Conservation (phyloP, 1,139 yeast species). For the Yamadazyma diddensiae region DNA sequence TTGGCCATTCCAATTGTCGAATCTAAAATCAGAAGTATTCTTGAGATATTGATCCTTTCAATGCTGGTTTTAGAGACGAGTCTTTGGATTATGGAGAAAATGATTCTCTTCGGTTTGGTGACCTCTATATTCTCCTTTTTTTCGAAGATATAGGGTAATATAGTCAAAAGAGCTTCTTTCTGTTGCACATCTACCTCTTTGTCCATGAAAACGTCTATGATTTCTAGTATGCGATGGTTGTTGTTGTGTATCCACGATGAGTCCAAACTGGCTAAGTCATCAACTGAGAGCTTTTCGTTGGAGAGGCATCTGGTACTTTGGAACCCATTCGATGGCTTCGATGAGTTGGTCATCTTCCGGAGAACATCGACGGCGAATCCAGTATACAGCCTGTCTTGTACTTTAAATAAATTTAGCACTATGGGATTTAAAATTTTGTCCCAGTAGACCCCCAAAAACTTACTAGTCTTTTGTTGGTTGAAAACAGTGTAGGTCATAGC, state of each 20-base stretch:
- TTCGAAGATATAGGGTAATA: too few relatives aligned
- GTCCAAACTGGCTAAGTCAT: conserved; percentile 31
- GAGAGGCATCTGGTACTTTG: conserved; percentile 25
- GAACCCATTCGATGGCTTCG: conserved; percentile 12
- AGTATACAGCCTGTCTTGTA: too few relatives aligned
- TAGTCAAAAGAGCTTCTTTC: too few relatives aligned
- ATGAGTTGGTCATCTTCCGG: not conserved
- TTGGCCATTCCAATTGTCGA: conserved; percentile 3
- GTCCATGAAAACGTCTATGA: too few relatives aligned
- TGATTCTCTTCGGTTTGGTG: too few relatives aligned
- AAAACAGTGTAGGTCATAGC: conserved; percentile 33
- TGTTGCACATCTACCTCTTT: too few relatives aligned
- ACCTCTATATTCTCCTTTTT: too few relatives aligned
- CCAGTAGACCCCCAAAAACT: conserved; percentile 36
- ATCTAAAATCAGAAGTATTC: conserved; percentile 1
- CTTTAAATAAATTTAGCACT: conserved; percentile 12
- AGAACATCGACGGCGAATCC: too few relatives aligned
- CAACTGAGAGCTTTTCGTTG: conserved; percentile 26
- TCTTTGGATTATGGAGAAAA: too few relatives aligned
- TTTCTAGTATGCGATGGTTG: too few relatives aligned
- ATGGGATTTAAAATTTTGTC: conserved; percentile 36
- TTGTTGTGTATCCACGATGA: conserved; percentile 34
- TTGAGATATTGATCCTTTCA: too few relatives aligned
- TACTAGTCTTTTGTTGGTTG: conserved; percentile 15
- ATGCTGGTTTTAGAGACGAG: too few relatives aligned